Base-by-base conservation (phyloP, 139 green algal species). In the Chlorella sp. region DNA sequence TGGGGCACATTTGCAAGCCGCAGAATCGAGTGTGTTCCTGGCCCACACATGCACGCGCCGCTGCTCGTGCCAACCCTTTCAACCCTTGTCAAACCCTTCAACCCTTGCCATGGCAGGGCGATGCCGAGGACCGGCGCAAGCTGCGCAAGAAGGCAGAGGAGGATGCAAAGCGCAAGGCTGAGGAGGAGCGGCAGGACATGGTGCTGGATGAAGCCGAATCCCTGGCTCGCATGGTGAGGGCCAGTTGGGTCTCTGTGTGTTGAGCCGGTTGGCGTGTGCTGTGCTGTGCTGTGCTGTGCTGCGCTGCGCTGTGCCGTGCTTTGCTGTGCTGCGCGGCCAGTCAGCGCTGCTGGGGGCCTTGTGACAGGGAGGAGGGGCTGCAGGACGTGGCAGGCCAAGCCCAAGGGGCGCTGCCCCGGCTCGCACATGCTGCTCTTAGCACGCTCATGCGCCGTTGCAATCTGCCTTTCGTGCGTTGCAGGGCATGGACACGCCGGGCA, bases 91-190 rank as follows among this genome's bases (percentile, higher is more conserved):
- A n/a, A 26, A 11, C 4, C 51, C 24, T 60, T 2, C 9, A 11
- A 2, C 51, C 22, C 14, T 16, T 60, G 51, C 8, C 8, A 8
- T 11, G 67, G 72, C 58, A 93, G 89, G 92, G 92, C 48, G 92
- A 95, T 73, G 81, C 81, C 22, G 88, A 89, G 40, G 92, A 95
- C 82, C 82, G 92, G 11, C 41, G 74, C 2, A 94, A 94, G 81
- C 89, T 95, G 24, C 80, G 87, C 34, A 46, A 84, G 62, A 87
- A 84, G 73, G 89, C 91, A 3, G 70, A 79, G 58, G 70, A 88
- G 32, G 83, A 91, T 30, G 65, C 85, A 32, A 32, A 40, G 82
- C 48, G 83, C 44, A 65, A 82, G 75, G 76, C 79, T 28, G 82
- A 54, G 17, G 86, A 88, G 77, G 81, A 90, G 58, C 41, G 38